Base-by-base conservation (phyloP, 2,329 filamentous ascomycete genomes). In the Sclerotinia nivalis region DNA sequence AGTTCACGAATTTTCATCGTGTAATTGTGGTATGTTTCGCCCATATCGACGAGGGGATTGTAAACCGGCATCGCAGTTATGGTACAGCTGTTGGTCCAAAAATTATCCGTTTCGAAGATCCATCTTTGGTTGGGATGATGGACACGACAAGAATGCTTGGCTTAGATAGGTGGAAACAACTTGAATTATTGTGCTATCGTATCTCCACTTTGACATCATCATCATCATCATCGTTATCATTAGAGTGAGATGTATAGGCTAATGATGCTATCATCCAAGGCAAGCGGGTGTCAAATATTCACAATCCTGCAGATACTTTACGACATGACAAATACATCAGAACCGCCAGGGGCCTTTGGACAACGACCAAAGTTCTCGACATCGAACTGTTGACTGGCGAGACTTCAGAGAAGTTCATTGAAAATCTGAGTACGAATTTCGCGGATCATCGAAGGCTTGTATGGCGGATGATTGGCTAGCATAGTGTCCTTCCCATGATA, bases 121-220 rank as follows among this genome's bases (percentile, higher is more conserved):
- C 49, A 78, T 80, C 69, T 74, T 78, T 55, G 76, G 81, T 43
- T 28, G 56, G n/a, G 79, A 78, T 15, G 73, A 73, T 22, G 79
- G 84, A 69, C 81, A 78, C 4, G 73, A 85, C 9, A 84, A 34
- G 82, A 85, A 74, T 79, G 80, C 76, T 31, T 68, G 66, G 55
- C 66, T 49, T 15, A 68, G 43, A 34, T 61, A 61, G 9, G 20
- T 61, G 18, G 20, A 6, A 4, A 9, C 3, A 43, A 6, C 37
- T 40, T 25, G 6, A 55, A 34, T 43, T 22, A 6, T 13, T 55
- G 22, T 15, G 25, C 18, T 31, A 7, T 22, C 28, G 31, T 15
- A 40, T 54, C 25, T 15, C 22, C 7, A 40, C 45, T 68, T n/a
- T n/a, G 25, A 60, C 25, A 52, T 3, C 2, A 31, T 31, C 31